A percentile compares a stretch with the other conserved stretches of the same genome.
Evolutionary conservation across 2,329 filamentous ascomycete genomes (phyloP).

Genomic region (Fusarium continuum): DNA sequence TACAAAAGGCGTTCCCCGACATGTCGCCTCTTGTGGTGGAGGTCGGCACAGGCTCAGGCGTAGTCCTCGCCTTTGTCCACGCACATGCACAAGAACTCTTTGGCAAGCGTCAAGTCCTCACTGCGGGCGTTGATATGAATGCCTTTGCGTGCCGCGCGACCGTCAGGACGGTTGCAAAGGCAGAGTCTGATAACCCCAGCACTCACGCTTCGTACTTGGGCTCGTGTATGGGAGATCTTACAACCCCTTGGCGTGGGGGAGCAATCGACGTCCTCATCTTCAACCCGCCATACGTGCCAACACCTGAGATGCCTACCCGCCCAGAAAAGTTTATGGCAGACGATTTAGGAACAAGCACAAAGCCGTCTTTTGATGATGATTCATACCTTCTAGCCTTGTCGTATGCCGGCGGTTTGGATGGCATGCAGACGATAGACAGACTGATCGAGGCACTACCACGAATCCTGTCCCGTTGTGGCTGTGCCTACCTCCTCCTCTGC

Average conservation of each 20-base stretch:
- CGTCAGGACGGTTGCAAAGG: constrained; percentile 69
- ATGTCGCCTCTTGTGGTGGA: constrained; percentile 77
- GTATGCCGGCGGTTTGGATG: constrained; percentile 87
- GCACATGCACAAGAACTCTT: constrained; percentile 79
- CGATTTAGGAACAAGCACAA: constrained; percentile 42
- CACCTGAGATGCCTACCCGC: constrained; percentile 72
- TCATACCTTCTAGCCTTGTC: constrained; percentile 84
- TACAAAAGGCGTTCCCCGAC: constrained; percentile 67
- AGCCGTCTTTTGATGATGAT: constrained; percentile 75
- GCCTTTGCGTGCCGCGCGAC: constrained; percentile 83
- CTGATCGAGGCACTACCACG: constrained; percentile 75
- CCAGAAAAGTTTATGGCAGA: constrained; percentile 46
- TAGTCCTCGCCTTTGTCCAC: constrained; percentile 88
- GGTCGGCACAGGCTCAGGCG: constrained; percentile 89
- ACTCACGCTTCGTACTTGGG: constrained; percentile 68
- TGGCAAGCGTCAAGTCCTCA: constrained; percentile 73
- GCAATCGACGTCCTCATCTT: constrained; percentile 87
- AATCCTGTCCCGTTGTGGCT: constrained; percentile 72
- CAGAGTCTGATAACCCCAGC: constrained; percentile 46
- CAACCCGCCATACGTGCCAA: constrained; percentile 97
- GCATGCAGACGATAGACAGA: constrained; percentile 92
- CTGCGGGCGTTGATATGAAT: constrained; percentile 86
- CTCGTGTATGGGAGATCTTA: constrained; percentile 75
- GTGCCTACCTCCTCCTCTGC: constrained; percentile 90
- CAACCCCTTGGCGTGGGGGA: constrained; percentile 64